A percentile compares a stretch with the other conserved stretches of the same genome.
phyloP scores from a whole-genome alignment of 352 stramenopile genomes.

The Thraustochytrium sp. region DNA sequence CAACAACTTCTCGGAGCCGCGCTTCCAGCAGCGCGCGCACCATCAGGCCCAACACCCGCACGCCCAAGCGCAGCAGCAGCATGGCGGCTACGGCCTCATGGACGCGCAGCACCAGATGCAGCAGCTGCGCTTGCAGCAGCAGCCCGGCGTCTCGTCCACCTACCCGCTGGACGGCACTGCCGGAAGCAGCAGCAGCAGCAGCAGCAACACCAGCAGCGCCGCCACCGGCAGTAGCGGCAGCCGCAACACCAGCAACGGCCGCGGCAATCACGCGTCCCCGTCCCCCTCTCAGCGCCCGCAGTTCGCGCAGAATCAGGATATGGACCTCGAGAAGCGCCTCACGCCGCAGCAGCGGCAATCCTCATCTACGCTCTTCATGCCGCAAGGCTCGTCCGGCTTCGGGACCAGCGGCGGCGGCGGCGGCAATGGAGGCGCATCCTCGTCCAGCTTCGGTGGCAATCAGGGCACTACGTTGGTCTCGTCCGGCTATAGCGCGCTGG shows the following conservation, averaged over 20 bases:
- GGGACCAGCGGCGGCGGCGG: background rate
- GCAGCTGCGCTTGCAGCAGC: background rate
- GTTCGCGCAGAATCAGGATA: background rate
- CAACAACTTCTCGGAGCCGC: too few relatives aligned
- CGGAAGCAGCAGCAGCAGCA: background rate
- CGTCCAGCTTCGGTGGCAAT: too few relatives aligned
- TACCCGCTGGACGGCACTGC: too few relatives aligned
- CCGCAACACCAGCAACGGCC: background rate
- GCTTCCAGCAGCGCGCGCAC: too few relatives aligned
- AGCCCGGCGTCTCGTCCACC: too few relatives aligned
- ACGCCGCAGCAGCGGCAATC: background rate
- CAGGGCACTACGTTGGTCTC: too few relatives aligned
- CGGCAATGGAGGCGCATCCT: too few relatives aligned
- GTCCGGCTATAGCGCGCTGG: background rate
- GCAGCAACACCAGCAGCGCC: background rate
- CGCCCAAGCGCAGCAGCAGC: slow-evolving; percentile 5
- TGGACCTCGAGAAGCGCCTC: background rate
- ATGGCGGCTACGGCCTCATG: too few relatives aligned
- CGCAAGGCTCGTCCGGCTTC: background rate
- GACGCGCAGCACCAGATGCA: slow-evolving; percentile 13
- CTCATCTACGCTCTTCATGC: background rate
- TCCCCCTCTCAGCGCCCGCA: background rate
- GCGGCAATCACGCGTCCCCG: too few relatives aligned
- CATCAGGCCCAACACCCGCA: too few relatives aligned
- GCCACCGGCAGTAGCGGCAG: too few relatives aligned